Base-by-base conservation (phyloP, 768 basidiomycete genomes). In the Lactarius hatsudake region DNA sequence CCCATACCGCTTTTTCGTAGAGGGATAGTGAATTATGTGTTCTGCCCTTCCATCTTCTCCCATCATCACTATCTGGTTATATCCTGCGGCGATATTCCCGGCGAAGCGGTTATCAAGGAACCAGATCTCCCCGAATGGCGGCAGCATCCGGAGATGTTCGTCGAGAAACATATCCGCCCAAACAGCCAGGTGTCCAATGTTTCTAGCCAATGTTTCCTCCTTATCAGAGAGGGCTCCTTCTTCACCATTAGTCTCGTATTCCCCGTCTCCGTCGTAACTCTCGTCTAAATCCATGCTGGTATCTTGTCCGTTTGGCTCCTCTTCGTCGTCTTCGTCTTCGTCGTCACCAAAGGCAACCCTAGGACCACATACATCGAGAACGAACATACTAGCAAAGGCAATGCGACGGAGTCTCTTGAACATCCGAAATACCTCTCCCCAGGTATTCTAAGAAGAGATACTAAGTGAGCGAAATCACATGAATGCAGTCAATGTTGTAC, bases 161-260 rank as follows among this genome's bases (percentile, higher is more conserved):
- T 43, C 59, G 40, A 69, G 66, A 48, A 69, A 69, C 66, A 17
- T 63, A 38, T 69, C 69, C 36, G 69, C 59, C 69, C 69, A 69
- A 17, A 54, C 62, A 15, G 61, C 62, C 30, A 69, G 38, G 30
- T 36, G n/a, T 15, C 60, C 54, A 26, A 69, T n/a, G 45, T 69
- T 67, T 43, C 45, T 3, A 4, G 4, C 28, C 61, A 63, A 57
- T 7, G 26, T 9, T 28, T 62, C 28, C n/a, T 53, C n/a, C 18
- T 3, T 3, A 0, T 56, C 54, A 17, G 55, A 13, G 15, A 13
- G 43, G 23, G 6, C 60, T 1, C 1, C 62, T 8, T 20, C 15
- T 23, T 10, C 23, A 17, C 32, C 57, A n/a, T 53, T 40, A 9
- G 28, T 67, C 34, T 67, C 56, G n/a, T 62, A 38, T 9, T 56